Conservation (phyloP, 768 basidiomycete genomes). For the Calvatia gigantea region DNA sequence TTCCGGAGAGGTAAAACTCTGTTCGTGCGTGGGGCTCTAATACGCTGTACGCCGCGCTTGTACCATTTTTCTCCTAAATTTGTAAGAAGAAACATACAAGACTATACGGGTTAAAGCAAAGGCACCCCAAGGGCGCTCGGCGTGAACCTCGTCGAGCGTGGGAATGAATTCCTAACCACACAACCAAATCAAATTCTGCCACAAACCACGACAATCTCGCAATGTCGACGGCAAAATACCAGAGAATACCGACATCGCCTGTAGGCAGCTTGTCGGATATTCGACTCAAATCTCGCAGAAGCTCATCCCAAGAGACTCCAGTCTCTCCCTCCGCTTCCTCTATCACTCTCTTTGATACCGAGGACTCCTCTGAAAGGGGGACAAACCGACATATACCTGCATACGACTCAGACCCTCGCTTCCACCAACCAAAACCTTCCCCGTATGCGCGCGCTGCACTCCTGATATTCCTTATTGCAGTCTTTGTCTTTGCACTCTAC, state of each 20-base stretch:
- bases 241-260: conserved; percentile 4
- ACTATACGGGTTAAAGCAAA: too few relatives aligned
- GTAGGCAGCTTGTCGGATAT: neutral
- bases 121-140: too few relatives aligned
- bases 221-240: conserved; percentile 9
- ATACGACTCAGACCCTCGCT: conserved; percentile 24
- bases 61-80: too few relatives aligned
- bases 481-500: conserved; percentile 33
- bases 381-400: conserved; percentile 4
- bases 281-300: neutral
- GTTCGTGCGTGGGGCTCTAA: too few relatives aligned
- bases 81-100: too few relatives aligned
- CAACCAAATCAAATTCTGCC: neutral
- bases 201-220: neutral
- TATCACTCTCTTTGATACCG: conserved; percentile 2
- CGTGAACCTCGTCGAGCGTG: too few relatives aligned
- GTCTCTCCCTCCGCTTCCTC: neutral
- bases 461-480: conserved; percentile 27
- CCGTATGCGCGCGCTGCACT: conserved; percentile 38
- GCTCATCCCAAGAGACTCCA: neutral
- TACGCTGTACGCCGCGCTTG: too few relatives aligned
- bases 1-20: too few relatives aligned
- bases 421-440: conserved; percentile 33
- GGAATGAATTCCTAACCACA: neutral
- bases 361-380: conserved; percentile 6